Percentiles rank a stretch among this genome's conserved stretches.
Evolutionary conservation across 148 eudicot species (phyloP).

Genomic region (Nepenthes gracilis): DNA sequence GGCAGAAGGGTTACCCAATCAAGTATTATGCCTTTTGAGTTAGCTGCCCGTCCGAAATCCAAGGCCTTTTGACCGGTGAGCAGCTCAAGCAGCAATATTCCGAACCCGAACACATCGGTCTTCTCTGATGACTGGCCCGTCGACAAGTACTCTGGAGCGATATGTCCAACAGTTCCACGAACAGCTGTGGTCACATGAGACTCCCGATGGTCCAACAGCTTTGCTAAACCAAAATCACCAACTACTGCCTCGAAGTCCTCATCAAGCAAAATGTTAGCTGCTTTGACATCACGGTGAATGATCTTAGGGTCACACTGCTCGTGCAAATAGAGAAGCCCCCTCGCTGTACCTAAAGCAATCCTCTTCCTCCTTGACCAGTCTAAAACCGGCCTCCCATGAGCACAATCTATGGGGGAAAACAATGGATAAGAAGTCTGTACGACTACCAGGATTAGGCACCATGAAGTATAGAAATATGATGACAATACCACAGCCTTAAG

Average conservation of each 20-base stretch:
- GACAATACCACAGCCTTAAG: too few species aligned
- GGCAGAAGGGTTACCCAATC: slow-evolving; percentile 58
- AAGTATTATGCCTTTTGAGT: slow-evolving; percentile 80
- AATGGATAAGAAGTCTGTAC: not conserved
- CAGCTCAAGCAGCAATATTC: slow-evolving; percentile 85
- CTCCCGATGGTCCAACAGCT: slow-evolving; percentile 78
- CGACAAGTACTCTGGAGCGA: slow-evolving; percentile 85
- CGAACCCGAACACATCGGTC: slow-evolving; percentile 91
- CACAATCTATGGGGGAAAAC: slow-evolving; percentile 31
- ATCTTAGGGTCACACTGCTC: slow-evolving; percentile 94
- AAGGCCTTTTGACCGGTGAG: slow-evolving; percentile 81
- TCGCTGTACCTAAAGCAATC: slow-evolving; percentile 83
- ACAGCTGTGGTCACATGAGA: slow-evolving; percentile 93
- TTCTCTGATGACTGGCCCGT: slow-evolving; percentile 95
- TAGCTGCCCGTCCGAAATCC: slow-evolving; percentile 66
- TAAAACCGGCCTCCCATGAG: slow-evolving; percentile 60
- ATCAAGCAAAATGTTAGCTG: slow-evolving; percentile 87
- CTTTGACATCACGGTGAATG: slow-evolving; percentile 92
- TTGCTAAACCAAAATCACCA: slow-evolving; percentile 93
- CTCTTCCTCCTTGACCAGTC: slow-evolving; percentile 82
- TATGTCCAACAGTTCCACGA: slow-evolving; percentile 92
- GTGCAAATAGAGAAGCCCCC: slow-evolving; percentile 76
- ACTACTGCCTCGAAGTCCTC: slow-evolving; percentile 91
- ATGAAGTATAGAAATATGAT: too few species aligned
- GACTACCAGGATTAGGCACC: too few species aligned